A percentile compares a stretch with the other conserved stretches of the same genome.
phyloP scores from a whole-genome alignment of 306 rosid genomes.

The Parietaria judaica region DNA sequence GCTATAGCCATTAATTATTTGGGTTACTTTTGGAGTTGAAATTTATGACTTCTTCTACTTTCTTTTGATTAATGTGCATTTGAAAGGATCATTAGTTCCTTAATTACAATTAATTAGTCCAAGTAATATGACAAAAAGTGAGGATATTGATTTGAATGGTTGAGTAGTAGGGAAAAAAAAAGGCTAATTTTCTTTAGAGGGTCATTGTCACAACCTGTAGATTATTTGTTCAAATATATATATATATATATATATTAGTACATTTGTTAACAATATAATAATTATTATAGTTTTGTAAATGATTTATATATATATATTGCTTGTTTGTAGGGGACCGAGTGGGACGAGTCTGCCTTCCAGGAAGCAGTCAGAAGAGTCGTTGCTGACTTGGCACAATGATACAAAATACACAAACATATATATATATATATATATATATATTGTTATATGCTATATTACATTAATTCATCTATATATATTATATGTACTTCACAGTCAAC shows the following conservation, averaged over 20 bases:
- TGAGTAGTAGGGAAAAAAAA: slow-evolving; percentile 4
- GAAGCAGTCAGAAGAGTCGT: slow-evolving; percentile 82
- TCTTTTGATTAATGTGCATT: no score
- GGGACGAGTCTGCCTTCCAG: slow-evolving; percentile 80
- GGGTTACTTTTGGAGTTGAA: no score
- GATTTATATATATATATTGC: not conserved
- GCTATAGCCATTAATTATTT: no score
- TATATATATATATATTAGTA: no score
- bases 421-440: not conserved
- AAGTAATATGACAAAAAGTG: not conserved
- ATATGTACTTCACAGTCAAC: slow-evolving; percentile 7
- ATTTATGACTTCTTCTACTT: no score
- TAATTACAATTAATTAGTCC: not conserved
- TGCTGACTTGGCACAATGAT: slow-evolving; percentile 37
- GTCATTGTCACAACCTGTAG: not conserved
- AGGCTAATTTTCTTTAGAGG: not conserved
- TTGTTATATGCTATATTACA: no score
- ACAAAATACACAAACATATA: not conserved
- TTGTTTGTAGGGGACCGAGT: slow-evolving; percentile 47
- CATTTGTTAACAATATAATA: no score
- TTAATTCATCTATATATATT: not conserved
- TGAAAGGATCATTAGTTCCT: no score
- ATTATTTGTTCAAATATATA: no score
- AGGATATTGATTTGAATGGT: not conserved
- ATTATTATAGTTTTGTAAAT: no score